Base-by-base conservation (phyloP, 768 basidiomycete genomes). In the Galerina marginata region DNA sequence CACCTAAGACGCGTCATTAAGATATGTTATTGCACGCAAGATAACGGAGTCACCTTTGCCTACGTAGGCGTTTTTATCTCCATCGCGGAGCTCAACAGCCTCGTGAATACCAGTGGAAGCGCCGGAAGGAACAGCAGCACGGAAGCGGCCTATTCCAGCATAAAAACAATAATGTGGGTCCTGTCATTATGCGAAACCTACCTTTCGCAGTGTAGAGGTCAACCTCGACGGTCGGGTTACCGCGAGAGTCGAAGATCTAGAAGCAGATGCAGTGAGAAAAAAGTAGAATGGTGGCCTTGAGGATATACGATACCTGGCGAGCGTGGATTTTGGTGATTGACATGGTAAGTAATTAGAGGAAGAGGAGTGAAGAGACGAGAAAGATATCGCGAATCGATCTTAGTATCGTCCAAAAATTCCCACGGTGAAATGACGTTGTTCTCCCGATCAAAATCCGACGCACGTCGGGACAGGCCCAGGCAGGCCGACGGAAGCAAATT, bases 201-300 rank as follows among this genome's bases (percentile, higher is more conserved):
- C 95, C 95, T 84, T 95, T 94, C 43, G 72, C 84, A 62, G 96
- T 98, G 85, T 84, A 74, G 71, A 96, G 80, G 75, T 96, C 93
- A 74, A 95, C 93, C 80, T 95, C 95, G 73, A 97, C 93, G 71
- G 95, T 96, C 70, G 93, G 95, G 86, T 98, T 95, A 69, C 95
- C 96, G 73, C 96, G 94, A 73, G 95, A 98, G 85, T 99, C 96
- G 77, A 97, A 99, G 88, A 99, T 96, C 96, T 98, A 71, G 25
- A 33, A 33, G 29, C 29, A 33, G 4, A 7, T 33, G 29, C 29
- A 45, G 61, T 62, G 56, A 37, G 58, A 49, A 54, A 51, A 44
- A 54, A 54, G 39, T 61, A 42, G 44, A 55, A 37, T 15, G 52
- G 16, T 25, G 46, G 37, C 9, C 37, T 59, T 44, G 37, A 44